These are phyloP conservation scores for Amanita exitialis DNA, from an alignment of 768 basidiomycete species.

Conservation along the genomic window DNA sequence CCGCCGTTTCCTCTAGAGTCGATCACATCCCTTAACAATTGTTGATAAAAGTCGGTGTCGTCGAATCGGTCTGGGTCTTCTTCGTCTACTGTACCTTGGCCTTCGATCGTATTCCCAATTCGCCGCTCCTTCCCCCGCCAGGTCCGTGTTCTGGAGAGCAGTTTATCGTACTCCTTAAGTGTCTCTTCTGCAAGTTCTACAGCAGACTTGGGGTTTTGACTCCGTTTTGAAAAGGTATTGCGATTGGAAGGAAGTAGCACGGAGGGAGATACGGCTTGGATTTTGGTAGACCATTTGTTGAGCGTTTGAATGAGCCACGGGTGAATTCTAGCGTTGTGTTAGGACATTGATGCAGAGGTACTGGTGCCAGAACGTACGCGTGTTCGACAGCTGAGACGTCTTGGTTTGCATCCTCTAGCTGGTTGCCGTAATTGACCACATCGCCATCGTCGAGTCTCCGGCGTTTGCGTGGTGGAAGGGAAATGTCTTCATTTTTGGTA, in stretches of 20 bases:
- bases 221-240: conserved; percentile 55
- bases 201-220: conserved; percentile 49
- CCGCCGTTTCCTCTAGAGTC: conserved; percentile 45
- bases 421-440: conserved; percentile 22
- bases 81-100: conserved; percentile 21
- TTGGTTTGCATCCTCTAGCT: conserved; percentile 32
- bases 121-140: conserved; percentile 39
- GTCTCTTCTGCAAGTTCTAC: conserved; percentile 74
- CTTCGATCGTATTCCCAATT: conserved; percentile 24
- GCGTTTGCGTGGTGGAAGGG: conserved; percentile 48
- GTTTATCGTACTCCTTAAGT: conserved; percentile 43
- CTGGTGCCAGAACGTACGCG: conserved; percentile 28
- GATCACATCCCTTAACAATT: conserved; percentile 85
- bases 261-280: conserved; percentile 84
- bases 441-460: conserved; percentile 27
- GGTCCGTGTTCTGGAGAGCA: conserved; percentile 54
- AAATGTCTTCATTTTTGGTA: conserved; percentile 34
- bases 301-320: conserved; percentile 69
- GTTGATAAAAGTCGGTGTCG: conserved; percentile 91
- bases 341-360: neutral
- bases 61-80: conserved; percentile 56
- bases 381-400: conserved; percentile 38
- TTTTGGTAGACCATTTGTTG: conserved; percentile 92
- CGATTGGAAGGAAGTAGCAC: conserved; percentile 60
- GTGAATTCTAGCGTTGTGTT: conserved; percentile 37